Percentiles rank a stretch among this genome's conserved stretches.
phyloP scores from a whole-genome alignment of 2,329 filamentous ascomycete genomes.

The Aspergillus intermedius region DNA sequence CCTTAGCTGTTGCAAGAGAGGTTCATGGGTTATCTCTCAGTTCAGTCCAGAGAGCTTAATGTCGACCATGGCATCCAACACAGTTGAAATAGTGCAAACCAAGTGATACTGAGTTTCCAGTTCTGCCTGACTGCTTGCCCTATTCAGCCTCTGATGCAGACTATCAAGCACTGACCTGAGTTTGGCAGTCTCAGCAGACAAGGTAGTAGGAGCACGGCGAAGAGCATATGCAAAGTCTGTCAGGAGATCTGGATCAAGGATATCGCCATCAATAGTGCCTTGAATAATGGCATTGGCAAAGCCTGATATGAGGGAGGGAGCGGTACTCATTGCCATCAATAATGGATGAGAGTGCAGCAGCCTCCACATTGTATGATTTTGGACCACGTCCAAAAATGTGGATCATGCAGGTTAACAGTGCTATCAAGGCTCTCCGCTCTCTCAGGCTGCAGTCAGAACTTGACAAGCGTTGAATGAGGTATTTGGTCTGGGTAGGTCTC shows the following conservation, averaged over 20 bases:
- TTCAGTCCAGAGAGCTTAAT: no score
- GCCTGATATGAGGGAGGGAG: background rate
- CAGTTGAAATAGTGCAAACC: background rate
- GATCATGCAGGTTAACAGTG: background rate
- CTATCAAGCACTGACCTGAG: background rate
- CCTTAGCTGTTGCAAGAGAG: no score
- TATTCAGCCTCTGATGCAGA: background rate
- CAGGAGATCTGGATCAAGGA: background rate
- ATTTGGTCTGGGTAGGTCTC: no score
- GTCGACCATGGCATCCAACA: no score
- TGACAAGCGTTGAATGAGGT: no score
- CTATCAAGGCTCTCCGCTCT: no score
- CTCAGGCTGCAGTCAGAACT: no score
- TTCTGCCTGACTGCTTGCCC: background rate
- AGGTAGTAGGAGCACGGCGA: background rate
- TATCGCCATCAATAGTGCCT: background rate
- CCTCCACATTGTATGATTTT: background rate
- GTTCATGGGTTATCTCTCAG: no score
- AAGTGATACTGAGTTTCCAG: constrained; percentile 4
- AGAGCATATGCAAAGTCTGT: background rate
- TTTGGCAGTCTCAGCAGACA: background rate
- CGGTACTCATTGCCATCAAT: background rate
- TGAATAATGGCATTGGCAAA: background rate
- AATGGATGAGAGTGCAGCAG: background rate
- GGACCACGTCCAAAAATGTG: background rate